Conservation (phyloP, 371 early-diverging fungal genomes). For the Mortierella sp. region DNA sequence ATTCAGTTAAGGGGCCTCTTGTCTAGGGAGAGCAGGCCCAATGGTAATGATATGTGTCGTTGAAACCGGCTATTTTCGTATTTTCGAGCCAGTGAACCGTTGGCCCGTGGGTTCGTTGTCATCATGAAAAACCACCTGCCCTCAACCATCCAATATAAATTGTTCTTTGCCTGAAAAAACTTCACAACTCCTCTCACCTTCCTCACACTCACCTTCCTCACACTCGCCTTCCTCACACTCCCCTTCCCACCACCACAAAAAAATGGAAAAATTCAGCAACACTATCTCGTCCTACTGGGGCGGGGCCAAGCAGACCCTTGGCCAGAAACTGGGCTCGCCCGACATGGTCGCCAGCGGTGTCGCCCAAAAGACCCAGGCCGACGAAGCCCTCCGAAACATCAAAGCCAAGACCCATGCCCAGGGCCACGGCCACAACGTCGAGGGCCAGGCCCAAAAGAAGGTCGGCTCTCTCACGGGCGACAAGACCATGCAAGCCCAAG, state of each 20-base stretch:
- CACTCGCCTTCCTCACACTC: neutral
- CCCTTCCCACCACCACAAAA: neutral
- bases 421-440: conserved; percentile 49
- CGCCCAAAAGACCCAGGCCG: conserved; percentile 38
- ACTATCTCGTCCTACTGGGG: conserved; percentile 39
- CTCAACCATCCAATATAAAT: neutral
- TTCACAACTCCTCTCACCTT: neutral
- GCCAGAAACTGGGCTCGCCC: conserved; percentile 27
- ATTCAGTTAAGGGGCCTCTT: neutral
- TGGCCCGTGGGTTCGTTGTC: neutral
- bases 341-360: conserved; percentile 35
- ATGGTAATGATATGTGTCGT: no score
- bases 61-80: no score
- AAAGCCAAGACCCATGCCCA: conserved; percentile 39
- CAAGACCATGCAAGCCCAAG: conserved; percentile 56
- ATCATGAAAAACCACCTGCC: neutral
- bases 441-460: conserved; percentile 59
- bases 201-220: neutral
- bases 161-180: neutral
- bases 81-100: neutral
- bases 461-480: conserved; percentile 59
- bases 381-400: conserved; percentile 29
- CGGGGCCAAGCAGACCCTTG: conserved; percentile 40
- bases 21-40: neutral
- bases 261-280: conserved; percentile 17